phyloP scores from a whole-genome alignment of 768 basidiomycete genomes.

The Suillus sp. region DNA sequence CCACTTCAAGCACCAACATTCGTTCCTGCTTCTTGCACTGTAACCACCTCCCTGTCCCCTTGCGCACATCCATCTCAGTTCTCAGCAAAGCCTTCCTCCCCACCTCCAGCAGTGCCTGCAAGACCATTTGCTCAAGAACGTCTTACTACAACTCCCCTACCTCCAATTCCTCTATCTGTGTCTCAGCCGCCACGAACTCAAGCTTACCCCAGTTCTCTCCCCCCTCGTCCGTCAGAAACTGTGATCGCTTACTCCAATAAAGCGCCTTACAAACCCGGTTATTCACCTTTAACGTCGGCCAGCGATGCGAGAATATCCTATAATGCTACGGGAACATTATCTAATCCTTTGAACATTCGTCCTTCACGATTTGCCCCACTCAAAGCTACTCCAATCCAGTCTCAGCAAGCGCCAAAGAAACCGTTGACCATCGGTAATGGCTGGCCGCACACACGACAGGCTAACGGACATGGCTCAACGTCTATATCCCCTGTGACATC shows the following conservation, averaged over 20 bases:
- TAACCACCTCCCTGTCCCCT: neutral
- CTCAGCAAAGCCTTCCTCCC: conserved; percentile 16
- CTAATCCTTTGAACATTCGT: conserved; percentile 57
- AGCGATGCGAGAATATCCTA: conserved; percentile 37
- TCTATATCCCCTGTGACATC: conserved; percentile 8
- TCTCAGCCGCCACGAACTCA: conserved; percentile 19
- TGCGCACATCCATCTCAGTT: neutral
- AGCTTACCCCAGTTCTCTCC: conserved; percentile 16
- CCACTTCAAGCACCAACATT: conserved; percentile 25
- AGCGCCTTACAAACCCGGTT: conserved; percentile 23
- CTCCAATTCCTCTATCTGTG: conserved; percentile 17
- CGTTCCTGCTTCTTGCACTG: conserved; percentile 9
- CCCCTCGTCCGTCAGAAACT: conserved; percentile 22
- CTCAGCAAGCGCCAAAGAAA: conserved; percentile 33
- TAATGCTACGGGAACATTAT: conserved; percentile 44
- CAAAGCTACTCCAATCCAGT: conserved; percentile 15
- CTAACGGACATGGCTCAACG: conserved; percentile 27
- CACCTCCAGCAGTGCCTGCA: conserved; percentile 12
- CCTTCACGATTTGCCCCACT: conserved; percentile 41
- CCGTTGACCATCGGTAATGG: conserved; percentile 47
- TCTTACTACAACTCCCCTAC: neutral
- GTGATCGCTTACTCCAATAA: conserved; percentile 17
- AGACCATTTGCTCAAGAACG: conserved; percentile 20
- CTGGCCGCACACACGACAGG: conserved; percentile 43
- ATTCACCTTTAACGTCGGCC: conserved; percentile 32